These are phyloP conservation scores for Aspergillus sp. DNA, from an alignment of 2,329 filamentous ascomycete genomes.

Conservation along the genomic window DNA sequence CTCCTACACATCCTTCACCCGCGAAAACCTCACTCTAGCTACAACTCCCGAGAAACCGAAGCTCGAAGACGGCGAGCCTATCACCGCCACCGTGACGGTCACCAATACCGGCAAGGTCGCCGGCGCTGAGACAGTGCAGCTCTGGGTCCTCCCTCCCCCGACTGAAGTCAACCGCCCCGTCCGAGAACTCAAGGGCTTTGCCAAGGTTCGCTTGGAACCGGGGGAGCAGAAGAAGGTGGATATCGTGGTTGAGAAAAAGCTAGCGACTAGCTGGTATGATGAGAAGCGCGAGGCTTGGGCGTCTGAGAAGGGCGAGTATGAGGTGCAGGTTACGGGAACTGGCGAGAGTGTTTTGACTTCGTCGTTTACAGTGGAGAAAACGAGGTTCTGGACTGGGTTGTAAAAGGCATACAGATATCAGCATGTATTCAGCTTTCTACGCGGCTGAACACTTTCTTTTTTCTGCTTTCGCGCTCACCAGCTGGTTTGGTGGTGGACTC, in stretches of 20 bases:
- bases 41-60: slow-evolving; percentile 27
- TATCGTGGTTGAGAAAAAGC: slow-evolving; percentile 61
- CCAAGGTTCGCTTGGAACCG: slow-evolving; percentile 62
- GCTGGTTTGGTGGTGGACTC: too few relatives aligned
- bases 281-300: slow-evolving; percentile 66
- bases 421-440: not conserved
- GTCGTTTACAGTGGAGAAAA: slow-evolving; percentile 59
- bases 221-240: slow-evolving; percentile 59
- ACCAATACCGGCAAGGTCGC: slow-evolving; percentile 55
- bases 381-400: slow-evolving; percentile 67
- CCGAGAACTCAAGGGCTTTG: slow-evolving; percentile 66
- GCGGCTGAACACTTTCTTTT: too few relatives aligned
- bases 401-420: slow-evolving; percentile 28
- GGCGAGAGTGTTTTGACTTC: slow-evolving; percentile 51
- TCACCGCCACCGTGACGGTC: slow-evolving; percentile 49
- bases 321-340: slow-evolving; percentile 61
- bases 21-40: slow-evolving; percentile 47
- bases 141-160: slow-evolving; percentile 50
- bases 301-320: slow-evolving; percentile 65
- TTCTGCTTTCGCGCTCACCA: too few relatives aligned
- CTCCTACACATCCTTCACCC: slow-evolving; percentile 70
- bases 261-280: slow-evolving; percentile 69
- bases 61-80: slow-evolving; percentile 47
- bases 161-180: slow-evolving; percentile 55
- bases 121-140: slow-evolving; percentile 57